Base-by-base conservation (phyloP, 2,329 filamentous ascomycete species). In the Colletotrichum paranaense region DNA sequence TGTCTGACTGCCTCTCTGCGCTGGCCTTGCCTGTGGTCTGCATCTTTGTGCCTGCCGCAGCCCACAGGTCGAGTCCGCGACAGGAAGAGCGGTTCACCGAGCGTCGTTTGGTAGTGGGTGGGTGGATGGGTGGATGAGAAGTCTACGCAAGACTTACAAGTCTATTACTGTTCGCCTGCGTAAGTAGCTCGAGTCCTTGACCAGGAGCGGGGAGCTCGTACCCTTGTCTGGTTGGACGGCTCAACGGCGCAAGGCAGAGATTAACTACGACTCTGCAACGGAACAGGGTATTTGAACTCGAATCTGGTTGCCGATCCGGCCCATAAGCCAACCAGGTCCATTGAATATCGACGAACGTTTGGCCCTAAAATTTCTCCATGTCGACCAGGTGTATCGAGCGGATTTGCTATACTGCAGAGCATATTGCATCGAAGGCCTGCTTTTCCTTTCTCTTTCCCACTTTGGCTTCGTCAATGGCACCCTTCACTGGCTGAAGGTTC, bases 281-380 rank as follows among this genome's bases (percentile, higher is more conserved):
- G 55, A 38, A 30, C 56, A 70, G 67, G 56, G 32, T 70, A 55
- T 56, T 65, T 70, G 55, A 19, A 11, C 35, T 62, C 26, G 60
- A 66, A 57, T 56, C 60, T 42, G 60, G 62, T 56, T 62, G 49
- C 26, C 32, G 67, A 53, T 66, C 67, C 35, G 30, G 60, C 24
- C 26, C 46, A 55, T n/a, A n/a, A 24, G 38, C 62, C 60, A 62
- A 62, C 67, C 46, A 65, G 55, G 32, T 24, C 38, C 46, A 35
- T 42, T 42, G 19, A 26, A 38, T 30, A 46, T 56, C n/a, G 22
- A 63, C 63, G 26, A 55, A 35, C 57, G 24, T 63, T 62, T 53
- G 53, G 53, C 53, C 28, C 53, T 68, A 58, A 69, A 32, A 22
- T n/a, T 49, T 53, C 28, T 12, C 38, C 58, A 62, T 57, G 49